Evolutionary conservation across 169 alveolate species (phyloP), one percentile per base, ranked within the genome.

Genomic region (Eimeria sp.): DNA sequence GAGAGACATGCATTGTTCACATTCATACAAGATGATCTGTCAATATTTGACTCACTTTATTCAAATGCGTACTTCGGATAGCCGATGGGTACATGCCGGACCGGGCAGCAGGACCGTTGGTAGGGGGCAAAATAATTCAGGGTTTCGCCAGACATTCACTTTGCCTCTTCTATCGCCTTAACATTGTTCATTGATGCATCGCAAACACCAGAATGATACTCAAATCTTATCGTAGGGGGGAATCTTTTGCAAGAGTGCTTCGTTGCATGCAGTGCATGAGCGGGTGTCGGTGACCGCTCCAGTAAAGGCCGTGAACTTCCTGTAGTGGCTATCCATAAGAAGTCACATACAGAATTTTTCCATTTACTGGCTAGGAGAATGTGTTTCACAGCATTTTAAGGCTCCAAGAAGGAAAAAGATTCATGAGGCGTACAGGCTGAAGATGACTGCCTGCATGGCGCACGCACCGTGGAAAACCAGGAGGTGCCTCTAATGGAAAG

Each of bases 81-180:
- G 22, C 80, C 4, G 51, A 34, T 34, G 80, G 80, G 47, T 70
- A 70, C 22, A 30, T 3, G 76, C 20, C 45, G 22, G 18, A 67
- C 45, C 40, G 76, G 76, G 80, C 80, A 27, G 51, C 51, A 70
- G 80, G 80, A 70, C 80, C 80, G 80, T 47, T 34, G 80, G n/a
- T 3, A 30, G 22, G 51, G 7, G 70, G 70, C n/a, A 20, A 61
- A 25, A 61, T n/a, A 61, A 25, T 2, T 20, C 18, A 4, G 76
- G 16, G 76, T n/a, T 27, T 2, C 80, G 4, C 6, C 47, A 13
- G 80, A 10, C 51, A 22, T 16, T 70, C 80, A 30, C 51, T 20
- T 34, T 9, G 47, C 6, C 25, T 0, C 80, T 30, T 11, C 30
- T 30, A 30, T 9, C 34, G 51, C n/a, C 30, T 70, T 30, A 13